Evolutionary conservation across 108 stramenopile genomes (phyloP).

Genomic region (Aurantiochytrium sp.): DNA sequence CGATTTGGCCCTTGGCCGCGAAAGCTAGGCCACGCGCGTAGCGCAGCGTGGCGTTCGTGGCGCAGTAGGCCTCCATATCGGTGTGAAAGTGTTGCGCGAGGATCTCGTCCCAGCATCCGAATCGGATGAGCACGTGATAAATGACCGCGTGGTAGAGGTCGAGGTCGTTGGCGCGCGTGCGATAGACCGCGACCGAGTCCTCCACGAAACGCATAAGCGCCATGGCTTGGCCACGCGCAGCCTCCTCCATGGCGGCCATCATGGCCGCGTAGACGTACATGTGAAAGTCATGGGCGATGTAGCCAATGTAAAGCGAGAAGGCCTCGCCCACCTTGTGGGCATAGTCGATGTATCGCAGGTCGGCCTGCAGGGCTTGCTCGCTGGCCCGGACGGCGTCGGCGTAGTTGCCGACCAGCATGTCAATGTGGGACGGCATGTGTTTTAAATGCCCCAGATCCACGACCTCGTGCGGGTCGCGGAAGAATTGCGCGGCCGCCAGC

Average conservation of each 20-base stretch:
- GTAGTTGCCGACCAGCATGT: conserved; percentile 42
- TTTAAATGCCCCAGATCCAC: conserved; percentile 38
- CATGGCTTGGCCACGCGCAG: background rate
- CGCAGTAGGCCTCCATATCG: conserved; percentile 35
- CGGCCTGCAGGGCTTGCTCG: conserved; percentile 33
- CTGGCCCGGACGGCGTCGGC: conserved; percentile 38
- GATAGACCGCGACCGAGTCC: conserved; percentile 29
- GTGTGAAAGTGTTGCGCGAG: conserved; percentile 35
- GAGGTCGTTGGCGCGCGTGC: conserved; percentile 34
- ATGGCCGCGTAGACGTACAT: conserved; percentile 31
- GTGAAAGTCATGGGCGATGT: conserved; percentile 27
- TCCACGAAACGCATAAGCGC: conserved; percentile 29
- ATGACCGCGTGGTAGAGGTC: conserved; percentile 24
- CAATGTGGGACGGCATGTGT: conserved; percentile 51
- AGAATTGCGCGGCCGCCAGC: conserved; percentile 8
- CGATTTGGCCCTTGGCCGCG: conserved; percentile 38
- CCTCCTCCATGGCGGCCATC: conserved; percentile 18
- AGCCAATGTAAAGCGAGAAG: conserved; percentile 1
- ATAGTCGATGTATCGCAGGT: conserved; percentile 38
- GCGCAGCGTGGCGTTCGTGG: conserved; percentile 23
- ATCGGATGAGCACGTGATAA: conserved; percentile 34
- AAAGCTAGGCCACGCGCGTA: conserved; percentile 49
- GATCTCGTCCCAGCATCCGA: conserved; percentile 50
- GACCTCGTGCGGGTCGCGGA: conserved; percentile 20
- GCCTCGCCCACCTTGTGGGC: background rate